phyloP scores from a whole-genome alignment of 306 rosid species.

The Sechiopsis laciniata region DNA sequence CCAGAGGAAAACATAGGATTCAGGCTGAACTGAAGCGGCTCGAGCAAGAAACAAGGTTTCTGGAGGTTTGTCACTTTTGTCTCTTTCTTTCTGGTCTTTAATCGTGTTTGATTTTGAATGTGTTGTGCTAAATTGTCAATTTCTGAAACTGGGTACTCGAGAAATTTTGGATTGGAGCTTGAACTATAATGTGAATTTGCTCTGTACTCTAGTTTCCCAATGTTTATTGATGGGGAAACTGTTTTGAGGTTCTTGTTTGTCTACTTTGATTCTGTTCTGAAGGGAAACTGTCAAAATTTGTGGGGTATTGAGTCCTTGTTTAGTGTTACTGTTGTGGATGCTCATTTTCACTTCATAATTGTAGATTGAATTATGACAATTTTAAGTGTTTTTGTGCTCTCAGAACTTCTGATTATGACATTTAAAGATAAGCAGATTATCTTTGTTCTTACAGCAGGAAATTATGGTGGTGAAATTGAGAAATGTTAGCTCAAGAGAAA shows the following conservation, averaged over 20 bases:
- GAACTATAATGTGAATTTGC: constrained; percentile 12
- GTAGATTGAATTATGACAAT: constrained; percentile 4
- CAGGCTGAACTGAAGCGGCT: constrained; percentile 83
- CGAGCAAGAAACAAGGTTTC: constrained; percentile 83
- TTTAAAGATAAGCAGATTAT: neutral
- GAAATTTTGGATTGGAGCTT: constrained; percentile 8
- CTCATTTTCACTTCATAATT: neutral
- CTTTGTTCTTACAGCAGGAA: neutral
- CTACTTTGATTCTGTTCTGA: neutral
- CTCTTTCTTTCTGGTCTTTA: constrained; percentile 18
- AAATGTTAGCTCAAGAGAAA: neutral
- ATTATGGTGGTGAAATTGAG: neutral
- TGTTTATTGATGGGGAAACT: constrained; percentile 1
- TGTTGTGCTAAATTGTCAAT: neutral
- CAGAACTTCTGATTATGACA: neutral
- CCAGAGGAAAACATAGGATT: constrained; percentile 90
- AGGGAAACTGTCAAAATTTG: constrained; percentile 15
- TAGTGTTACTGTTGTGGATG: neutral
- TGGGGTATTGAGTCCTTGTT: neutral
- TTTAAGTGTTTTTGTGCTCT: neutral
- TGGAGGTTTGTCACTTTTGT: constrained; percentile 53
- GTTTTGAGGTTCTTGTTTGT: neutral
- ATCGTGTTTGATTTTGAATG: constrained; percentile 11
- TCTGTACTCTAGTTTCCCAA: neutral
- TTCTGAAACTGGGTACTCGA: neutral